These are phyloP conservation scores for Macadamia tetraphylla DNA, from an alignment of 164 flowering plant species.

Conservation along the genomic window DNA sequence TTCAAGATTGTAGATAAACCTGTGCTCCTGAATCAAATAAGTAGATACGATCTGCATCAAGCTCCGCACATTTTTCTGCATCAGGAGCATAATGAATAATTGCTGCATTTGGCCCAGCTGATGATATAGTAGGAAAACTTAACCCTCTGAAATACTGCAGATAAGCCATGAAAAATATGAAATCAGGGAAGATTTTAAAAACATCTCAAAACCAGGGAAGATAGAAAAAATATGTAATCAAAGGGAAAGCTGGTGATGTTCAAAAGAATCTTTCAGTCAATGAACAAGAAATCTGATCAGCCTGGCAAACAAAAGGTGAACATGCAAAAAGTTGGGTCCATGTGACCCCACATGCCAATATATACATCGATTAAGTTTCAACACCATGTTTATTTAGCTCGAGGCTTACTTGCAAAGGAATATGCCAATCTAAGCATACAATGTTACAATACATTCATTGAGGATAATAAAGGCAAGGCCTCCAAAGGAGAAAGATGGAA, in stretches of 20 bases:
- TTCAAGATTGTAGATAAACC: slow-evolving; percentile 36
- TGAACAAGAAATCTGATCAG: neutral
- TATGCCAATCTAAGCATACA: too few relatives aligned
- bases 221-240: neutral
- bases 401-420: too few relatives aligned
- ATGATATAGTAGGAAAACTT: slow-evolving; percentile 96
- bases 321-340: too few relatives aligned
- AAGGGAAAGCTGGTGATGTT: neutral
- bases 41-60: slow-evolving; percentile 77
- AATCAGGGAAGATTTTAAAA: neutral
- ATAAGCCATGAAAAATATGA: slow-evolving; percentile 1
- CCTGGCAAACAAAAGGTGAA: too few relatives aligned
- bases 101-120: slow-evolving; percentile 97
- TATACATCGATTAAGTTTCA: too few relatives aligned
- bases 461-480: too few relatives aligned
- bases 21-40: slow-evolving; percentile 96
- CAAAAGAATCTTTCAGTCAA: neutral
- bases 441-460: too few relatives aligned
- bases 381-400: too few relatives aligned
- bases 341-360: too few relatives aligned
- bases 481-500: too few relatives aligned
- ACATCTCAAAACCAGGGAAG: neutral
- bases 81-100: slow-evolving; percentile 80
- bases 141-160: slow-evolving; percentile 87
- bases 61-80: slow-evolving; percentile 68